Evolutionary conservation across 2,329 filamentous ascomycete species (phyloP).

Genomic region (Aspergillus jensenii): DNA sequence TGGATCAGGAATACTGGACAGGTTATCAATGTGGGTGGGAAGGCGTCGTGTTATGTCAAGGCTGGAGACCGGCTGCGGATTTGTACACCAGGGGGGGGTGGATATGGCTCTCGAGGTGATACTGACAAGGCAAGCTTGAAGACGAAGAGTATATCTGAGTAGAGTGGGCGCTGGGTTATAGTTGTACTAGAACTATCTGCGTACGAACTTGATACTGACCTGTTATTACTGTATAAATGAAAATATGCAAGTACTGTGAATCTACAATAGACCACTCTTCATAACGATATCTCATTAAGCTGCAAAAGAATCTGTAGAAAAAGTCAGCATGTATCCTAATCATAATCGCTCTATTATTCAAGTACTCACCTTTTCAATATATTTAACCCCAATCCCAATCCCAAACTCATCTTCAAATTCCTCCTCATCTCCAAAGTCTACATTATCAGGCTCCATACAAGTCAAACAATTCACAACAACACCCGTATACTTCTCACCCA

Average conservation of each 20-base stretch:
- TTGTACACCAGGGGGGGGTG: neutral
- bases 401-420: constrained; percentile 5
- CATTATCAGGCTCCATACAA: neutral
- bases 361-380: constrained; percentile 7
- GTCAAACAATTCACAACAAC: constrained; percentile 1
- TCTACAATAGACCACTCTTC: too few species aligned
- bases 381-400: neutral
- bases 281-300: too few species aligned
- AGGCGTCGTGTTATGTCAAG: neutral
- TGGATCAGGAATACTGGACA: neutral
- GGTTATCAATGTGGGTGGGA: neutral
- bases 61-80: neutral
- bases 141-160: too few species aligned
- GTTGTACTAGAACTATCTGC: too few species aligned
- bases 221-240: too few species aligned
- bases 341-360: too few species aligned
- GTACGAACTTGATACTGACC: too few species aligned
- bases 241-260: too few species aligned
- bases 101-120: neutral
- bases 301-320: too few species aligned
- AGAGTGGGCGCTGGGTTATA: too few species aligned
- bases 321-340: too few species aligned
- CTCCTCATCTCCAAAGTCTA: constrained; percentile 1
- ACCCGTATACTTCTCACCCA: constrained; percentile 1
- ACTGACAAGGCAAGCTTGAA: too few species aligned